phyloP scores from a whole-genome alignment of 805 yeast species.

The Candida xiaguanensis region DNA sequence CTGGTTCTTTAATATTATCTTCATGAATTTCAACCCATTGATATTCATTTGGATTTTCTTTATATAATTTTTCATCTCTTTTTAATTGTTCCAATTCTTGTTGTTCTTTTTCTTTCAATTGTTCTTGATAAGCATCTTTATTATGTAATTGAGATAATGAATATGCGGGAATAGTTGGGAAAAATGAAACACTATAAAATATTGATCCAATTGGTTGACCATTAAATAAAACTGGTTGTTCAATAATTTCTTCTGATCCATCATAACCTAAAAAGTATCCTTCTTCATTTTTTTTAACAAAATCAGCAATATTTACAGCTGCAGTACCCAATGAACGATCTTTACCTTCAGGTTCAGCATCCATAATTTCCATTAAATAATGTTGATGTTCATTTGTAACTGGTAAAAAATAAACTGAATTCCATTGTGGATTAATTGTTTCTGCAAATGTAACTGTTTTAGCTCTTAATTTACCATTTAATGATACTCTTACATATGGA shows the following conservation, averaged over 20 bases:
- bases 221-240: conserved; percentile 40
- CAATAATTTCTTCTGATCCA: conserved; percentile 45
- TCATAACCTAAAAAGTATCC: conserved; percentile 49
- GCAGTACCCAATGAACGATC: conserved; percentile 65
- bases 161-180: conserved; percentile 63
- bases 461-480: conserved; percentile 56
- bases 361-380: conserved; percentile 56
- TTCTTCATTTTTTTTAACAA: conserved; percentile 43
- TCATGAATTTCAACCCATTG: conserved; percentile 57
- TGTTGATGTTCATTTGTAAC: conserved; percentile 58
- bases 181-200: conserved; percentile 54
- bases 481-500: conserved; percentile 61
- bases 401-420: conserved; percentile 59
- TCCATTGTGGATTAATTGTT: conserved; percentile 54
- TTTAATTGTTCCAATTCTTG: conserved; percentile 44
- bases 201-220: conserved; percentile 45
- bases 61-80: conserved; percentile 46
- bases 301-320: conserved; percentile 46
- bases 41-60: conserved; percentile 56
- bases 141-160: conserved; percentile 53
- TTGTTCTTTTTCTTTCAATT: conserved; percentile 31
- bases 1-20: conserved; percentile 26
- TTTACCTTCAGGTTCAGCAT: conserved; percentile 59
- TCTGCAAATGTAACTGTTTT: conserved; percentile 53
- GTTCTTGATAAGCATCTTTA: conserved; percentile 39